These are phyloP conservation scores for Porodaedalea pini DNA, from an alignment of 1,284 basidiomycete species.

Conservation along the genomic window DNA sequence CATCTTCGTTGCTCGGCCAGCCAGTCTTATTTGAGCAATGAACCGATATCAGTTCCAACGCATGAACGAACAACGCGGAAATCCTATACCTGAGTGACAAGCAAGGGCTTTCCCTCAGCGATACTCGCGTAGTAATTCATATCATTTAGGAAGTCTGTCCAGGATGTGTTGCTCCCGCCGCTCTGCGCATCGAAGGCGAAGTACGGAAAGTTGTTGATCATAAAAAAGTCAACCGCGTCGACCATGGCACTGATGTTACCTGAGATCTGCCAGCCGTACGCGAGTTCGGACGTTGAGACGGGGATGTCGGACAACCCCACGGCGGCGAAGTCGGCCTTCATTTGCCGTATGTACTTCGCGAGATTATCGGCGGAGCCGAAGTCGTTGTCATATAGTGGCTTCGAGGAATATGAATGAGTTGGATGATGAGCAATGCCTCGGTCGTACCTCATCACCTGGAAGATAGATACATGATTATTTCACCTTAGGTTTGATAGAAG, in stretches of 20 bases:
- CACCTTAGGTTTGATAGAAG: not conserved
- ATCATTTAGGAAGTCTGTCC: constrained; percentile 18
- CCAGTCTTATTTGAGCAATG: constrained; percentile 13
- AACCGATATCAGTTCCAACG: not conserved
- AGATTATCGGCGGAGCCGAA: constrained; percentile 18
- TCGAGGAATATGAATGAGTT: not conserved
- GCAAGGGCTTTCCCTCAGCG: constrained; percentile 19
- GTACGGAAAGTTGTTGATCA: constrained; percentile 23
- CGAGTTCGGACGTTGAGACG: constrained; percentile 20
- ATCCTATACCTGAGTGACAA: constrained; percentile 18
- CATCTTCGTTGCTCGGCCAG: constrained; percentile 20
- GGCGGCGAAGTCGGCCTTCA: constrained; percentile 14
- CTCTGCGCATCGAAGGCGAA: constrained; percentile 18
- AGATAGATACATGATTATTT: not conserved
- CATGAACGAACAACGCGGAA: not conserved
- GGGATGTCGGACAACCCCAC: constrained; percentile 20
- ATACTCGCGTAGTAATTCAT: constrained; percentile 17
- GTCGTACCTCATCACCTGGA: constrained; percentile 14
- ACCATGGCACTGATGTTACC: constrained; percentile 13
- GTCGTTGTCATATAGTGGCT: constrained; percentile 21
- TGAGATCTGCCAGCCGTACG: constrained; percentile 19
- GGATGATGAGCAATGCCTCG: not conserved
- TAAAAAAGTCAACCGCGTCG: constrained; percentile 21
- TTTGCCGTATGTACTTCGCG: constrained; percentile 15
- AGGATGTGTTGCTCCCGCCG: constrained; percentile 17